A percentile compares a stretch with the other conserved stretches of the same genome.
Evolutionary conservation across 2,329 filamentous ascomycete species (phyloP).

Genomic region (Escovopsis sp.): DNA sequence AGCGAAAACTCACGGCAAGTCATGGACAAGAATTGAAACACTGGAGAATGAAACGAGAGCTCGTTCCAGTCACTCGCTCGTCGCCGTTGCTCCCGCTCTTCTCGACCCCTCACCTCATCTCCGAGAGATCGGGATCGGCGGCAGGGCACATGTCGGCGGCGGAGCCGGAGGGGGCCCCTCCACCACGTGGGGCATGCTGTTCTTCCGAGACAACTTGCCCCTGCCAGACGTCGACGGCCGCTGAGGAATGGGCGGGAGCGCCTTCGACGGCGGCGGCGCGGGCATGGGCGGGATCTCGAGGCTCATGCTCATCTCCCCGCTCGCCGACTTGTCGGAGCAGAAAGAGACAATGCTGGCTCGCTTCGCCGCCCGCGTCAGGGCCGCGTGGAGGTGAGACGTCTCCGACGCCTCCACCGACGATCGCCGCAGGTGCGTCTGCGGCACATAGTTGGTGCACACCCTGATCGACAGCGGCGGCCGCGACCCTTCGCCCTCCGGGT

Average conservation of each 20-base stretch:
- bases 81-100: too few relatives aligned
- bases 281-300: constrained; percentile 11
- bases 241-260: constrained; percentile 18
- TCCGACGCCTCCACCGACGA: too few relatives aligned
- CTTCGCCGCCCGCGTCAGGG: constrained; percentile 10
- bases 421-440: too few relatives aligned
- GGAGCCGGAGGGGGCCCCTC: constrained; percentile 39
- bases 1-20: too few relatives aligned
- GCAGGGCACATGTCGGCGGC: constrained; percentile 39
- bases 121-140: constrained; percentile 28
- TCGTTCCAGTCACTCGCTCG: too few relatives aligned
- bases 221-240: constrained; percentile 10
- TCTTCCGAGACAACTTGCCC: constrained; percentile 19
- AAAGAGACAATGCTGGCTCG: constrained; percentile 16
- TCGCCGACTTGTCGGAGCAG: constrained; percentile 13
- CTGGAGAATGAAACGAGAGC: too few relatives aligned
- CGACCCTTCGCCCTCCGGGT: not conserved
- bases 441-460: too few relatives aligned
- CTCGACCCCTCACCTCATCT: too few relatives aligned
- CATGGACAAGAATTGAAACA: too few relatives aligned
- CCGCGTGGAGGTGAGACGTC: not conserved
- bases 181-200: constrained; percentile 36
- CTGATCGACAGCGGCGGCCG: too few relatives aligned
- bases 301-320: constrained; percentile 7
- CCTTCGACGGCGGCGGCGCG: constrained; percentile 16